Evolutionary conservation across 352 stramenopile species (phyloP).

Genomic region (Phytophthora multivora): DNA sequence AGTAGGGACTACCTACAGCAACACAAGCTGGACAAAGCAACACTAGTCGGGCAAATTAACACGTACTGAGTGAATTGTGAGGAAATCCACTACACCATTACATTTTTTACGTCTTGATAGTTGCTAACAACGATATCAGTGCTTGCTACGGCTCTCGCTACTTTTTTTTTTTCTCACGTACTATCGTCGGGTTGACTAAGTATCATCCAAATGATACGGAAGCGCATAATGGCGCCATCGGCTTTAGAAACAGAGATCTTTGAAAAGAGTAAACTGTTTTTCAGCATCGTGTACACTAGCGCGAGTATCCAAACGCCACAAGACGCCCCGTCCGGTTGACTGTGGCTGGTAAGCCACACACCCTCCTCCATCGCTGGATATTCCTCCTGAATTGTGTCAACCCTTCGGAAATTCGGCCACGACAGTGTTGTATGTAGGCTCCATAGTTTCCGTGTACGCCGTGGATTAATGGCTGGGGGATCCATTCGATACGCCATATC

Average conservation of each 20-base stretch:
- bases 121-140: slow-evolving; percentile 7
- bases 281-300: neutral
- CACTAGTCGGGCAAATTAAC: no score
- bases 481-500: neutral
- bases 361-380: neutral
- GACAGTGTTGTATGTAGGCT: neutral
- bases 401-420: neutral
- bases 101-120: neutral
- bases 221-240: neutral
- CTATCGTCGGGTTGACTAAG: neutral
- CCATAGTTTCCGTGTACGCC: neutral
- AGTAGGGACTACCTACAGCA: no score
- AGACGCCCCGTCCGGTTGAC: slow-evolving; percentile 2
- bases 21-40: no score
- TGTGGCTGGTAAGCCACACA: slow-evolving; percentile 4
- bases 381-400: neutral
- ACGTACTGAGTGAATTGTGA: neutral
- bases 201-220: slow-evolving; percentile 3
- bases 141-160: neutral
- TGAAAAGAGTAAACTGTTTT: neutral
- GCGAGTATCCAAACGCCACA: slow-evolving; percentile 9
- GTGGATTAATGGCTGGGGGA: neutral
- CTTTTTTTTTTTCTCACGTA: neutral
- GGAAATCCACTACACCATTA: neutral
- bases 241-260: neutral